Evolutionary conservation across 306 rosid genomes (phyloP).

Genomic region (Lathyrus aphaca): DNA sequence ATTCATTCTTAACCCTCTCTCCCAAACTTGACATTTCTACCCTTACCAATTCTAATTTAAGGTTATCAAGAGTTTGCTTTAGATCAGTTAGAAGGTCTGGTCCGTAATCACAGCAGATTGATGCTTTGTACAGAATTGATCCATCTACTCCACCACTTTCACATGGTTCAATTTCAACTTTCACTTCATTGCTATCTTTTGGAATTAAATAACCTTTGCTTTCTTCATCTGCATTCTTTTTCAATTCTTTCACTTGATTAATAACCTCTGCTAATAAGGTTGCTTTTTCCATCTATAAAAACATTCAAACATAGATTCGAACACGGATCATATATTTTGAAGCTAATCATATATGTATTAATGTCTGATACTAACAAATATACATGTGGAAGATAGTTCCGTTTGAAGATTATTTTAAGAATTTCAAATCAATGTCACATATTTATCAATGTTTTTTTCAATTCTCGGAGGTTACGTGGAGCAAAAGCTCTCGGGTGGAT

Average conservation of each 20-base stretch:
- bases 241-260: constrained; percentile 70
- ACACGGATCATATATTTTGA: too few species aligned
- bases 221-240: constrained; percentile 69
- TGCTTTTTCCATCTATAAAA: constrained; percentile 85
- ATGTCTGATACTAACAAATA: too few species aligned
- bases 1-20: constrained; percentile 60
- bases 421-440: too few species aligned
- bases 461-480: too few species aligned
- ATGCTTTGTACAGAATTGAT: constrained; percentile 58
- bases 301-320: too few species aligned
- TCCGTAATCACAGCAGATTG: constrained; percentile 67
- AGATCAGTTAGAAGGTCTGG: constrained; percentile 70
- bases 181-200: constrained; percentile 71
- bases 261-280: constrained; percentile 74
- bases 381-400: too few species aligned
- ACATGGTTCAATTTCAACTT: constrained; percentile 54
- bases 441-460: too few species aligned
- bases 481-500: too few species aligned
- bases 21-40: constrained; percentile 81
- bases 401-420: too few species aligned
- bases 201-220: constrained; percentile 72
- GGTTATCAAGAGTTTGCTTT: constrained; percentile 63
- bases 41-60: constrained; percentile 57
- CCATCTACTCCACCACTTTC: constrained; percentile 45
- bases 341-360: too few species aligned